Evolutionary conservation across 1,284 basidiomycete species (phyloP), one percentile per base, ranked within the genome.

Genomic region (Apiotrichum brassicae): DNA sequence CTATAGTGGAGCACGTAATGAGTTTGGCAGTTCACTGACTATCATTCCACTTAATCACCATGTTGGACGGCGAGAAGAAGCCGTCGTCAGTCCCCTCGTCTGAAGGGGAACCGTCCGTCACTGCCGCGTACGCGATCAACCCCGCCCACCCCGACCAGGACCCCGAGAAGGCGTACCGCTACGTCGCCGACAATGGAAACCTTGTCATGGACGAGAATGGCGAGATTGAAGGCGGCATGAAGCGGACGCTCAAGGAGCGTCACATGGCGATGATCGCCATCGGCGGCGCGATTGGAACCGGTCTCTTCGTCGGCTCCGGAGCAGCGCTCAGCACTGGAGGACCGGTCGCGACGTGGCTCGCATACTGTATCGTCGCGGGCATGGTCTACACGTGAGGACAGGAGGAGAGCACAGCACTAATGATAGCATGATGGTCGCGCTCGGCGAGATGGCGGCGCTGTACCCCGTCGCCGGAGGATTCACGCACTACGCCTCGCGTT

Each of bases 241-340:
- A 64, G 43, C 60, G 65, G 24, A 57, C 53, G 3, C 60, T 69
- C 45, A 66, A 69, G 54, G 30, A 64, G 44, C 49, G 70, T 24
- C 70, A 72, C 42, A 58, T 72, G 56, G 62, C 65, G 6, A 72
- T 76, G 73, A 76, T 79, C 43, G 77, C 77, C 0, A 69, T 78
- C 28, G 77, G 77, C 19, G 75, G 60, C 30, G 60, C 62, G 11
- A 65, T 67, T 37, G 65, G 60, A 30, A 64, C 63, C 20, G 61
- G 75, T 65, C 62, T 76, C 1, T 75, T 76, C 56, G 68, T 79
- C 41, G 76, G 77, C 24, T 73, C 74, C 6, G 77, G 76, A 22
- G 53, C 63, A 20, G 75, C 76, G 7, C 67, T 78, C 3, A 60
- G 63, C 9, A 69, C 53, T 1, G 77, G 75, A 37, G 78, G 78